phyloP scores from a whole-genome alignment of 1,139 yeast genomes.

The Diutina sp. region DNA sequence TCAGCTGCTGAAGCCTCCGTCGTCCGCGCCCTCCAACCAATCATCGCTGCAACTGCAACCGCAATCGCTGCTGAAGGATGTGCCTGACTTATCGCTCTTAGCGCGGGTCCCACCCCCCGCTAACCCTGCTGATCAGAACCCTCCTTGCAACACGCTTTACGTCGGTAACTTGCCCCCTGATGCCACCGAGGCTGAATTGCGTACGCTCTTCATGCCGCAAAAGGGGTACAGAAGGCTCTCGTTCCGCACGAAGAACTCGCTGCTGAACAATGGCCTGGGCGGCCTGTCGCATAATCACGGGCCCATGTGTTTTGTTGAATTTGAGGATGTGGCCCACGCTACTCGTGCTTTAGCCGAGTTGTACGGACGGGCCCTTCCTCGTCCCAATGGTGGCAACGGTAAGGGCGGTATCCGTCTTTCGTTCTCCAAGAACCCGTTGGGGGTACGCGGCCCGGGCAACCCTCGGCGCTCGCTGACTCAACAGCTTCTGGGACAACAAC shows the following conservation, averaged over 20 bases:
- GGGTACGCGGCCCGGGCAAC: conserved; percentile 69
- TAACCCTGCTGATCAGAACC: conserved; percentile 97
- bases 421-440: conserved; percentile 90
- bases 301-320: conserved; percentile 98
- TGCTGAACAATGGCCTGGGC: conserved; percentile 18
- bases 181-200: conserved; percentile 86
- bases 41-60: conserved; percentile 4
- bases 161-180: conserved; percentile 97
- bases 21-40: conserved; percentile 4
- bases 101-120: conserved; percentile 92
- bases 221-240: conserved; percentile 87
- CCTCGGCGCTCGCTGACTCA: conserved; percentile 31
- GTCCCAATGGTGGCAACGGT: conserved; percentile 54
- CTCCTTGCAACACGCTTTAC: conserved; percentile 93
- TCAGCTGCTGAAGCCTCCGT: conserved; percentile 3
- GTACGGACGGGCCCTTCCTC: conserved; percentile 74
- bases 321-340: conserved; percentile 90
- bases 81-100: conserved; percentile 61
- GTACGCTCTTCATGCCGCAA: conserved; percentile 78
- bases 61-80: conserved; percentile 15
- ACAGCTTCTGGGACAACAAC: conserved; percentile 10
- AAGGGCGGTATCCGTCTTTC: conserved; percentile 93
- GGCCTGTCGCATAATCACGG: conserved; percentile 54
- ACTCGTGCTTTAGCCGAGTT: conserved; percentile 87
- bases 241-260: conserved; percentile 61